Base-by-base conservation (phyloP, 176 grass and related monocot species). In the Poa annua region DNA sequence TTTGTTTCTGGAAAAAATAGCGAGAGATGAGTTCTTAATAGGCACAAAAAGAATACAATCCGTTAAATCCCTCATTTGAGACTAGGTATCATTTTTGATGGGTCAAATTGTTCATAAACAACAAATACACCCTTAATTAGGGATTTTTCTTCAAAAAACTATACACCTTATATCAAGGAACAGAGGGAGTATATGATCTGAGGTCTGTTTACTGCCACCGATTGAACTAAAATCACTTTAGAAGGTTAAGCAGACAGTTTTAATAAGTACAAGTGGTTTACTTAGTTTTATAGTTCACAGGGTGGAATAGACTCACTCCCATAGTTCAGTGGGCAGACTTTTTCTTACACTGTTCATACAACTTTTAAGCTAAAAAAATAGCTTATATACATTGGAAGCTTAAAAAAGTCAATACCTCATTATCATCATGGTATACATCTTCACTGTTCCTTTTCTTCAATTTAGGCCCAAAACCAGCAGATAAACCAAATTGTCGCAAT, bases 401-500 rank as follows among this genome's bases (percentile, higher is more conserved):
- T 44, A 32, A 21, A 64, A 55, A 79, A 80, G 48, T 24, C 25
- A 82, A 80, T 97, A 97, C 95, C 88, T 97, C 93, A 71, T 93
- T 92, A 71, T 96, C 91, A 10, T 92, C 75, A 1, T 77, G 89
- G 17, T 85, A 80, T 9, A 67, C 56, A 62, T 50, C 53, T 57
- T 96, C 91, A 39, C 81, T 26, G 39, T 88, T 87, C 53, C 88
- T 93, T 86, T 92, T 91, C 87, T 90, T 99, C 71, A 99, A 81
- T 45, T 81, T 88, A 59, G 96, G 91, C 9, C 96, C 96, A 54
- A 96, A 92, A 86, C 93, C 91, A 56, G 96, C 85, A 77, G 89
- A 92, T 61, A 99, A 80, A 88, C 89, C 96, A 93, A 99, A 92
- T 26, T 96, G 93, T 15, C 93, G 89, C 65, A 99, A 73, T 88